phyloP scores from a whole-genome alignment of 805 yeast species.

The Tanozyma kutaoensis region DNA sequence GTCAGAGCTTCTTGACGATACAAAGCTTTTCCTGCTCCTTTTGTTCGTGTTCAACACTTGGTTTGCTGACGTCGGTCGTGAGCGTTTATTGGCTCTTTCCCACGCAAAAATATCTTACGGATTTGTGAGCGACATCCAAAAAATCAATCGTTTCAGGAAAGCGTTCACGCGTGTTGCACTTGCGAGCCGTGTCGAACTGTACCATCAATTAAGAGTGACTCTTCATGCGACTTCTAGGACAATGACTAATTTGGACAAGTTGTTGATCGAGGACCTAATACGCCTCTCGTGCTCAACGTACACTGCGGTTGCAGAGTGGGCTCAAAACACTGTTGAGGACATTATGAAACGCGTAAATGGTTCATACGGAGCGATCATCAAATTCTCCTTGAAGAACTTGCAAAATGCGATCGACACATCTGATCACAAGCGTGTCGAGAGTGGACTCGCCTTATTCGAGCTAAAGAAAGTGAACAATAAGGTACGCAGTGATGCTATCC shows the following conservation, averaged over 20 bases:
- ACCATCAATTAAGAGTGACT: slow-evolving; percentile 62
- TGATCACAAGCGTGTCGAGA: slow-evolving; percentile 45
- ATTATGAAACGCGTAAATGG: slow-evolving; percentile 61
- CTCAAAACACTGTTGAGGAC: slow-evolving; percentile 53
- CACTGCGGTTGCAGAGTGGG: slow-evolving; percentile 52
- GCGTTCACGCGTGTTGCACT: slow-evolving; percentile 68
- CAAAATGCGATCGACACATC: slow-evolving; percentile 33
- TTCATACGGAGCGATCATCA: slow-evolving; percentile 43
- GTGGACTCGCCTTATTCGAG: slow-evolving; percentile 46
- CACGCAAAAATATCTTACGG: slow-evolving; percentile 43
- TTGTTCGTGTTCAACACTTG: slow-evolving; percentile 59
- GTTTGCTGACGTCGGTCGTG: slow-evolving; percentile 72
- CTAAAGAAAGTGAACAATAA: slow-evolving; percentile 45
- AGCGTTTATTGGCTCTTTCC: slow-evolving; percentile 43
- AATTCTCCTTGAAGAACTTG: slow-evolving; percentile 34
- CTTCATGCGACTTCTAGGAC: slow-evolving; percentile 62
- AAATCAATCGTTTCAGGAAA: slow-evolving; percentile 47
- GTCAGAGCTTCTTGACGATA: slow-evolving; percentile 45
- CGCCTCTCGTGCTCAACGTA: slow-evolving; percentile 56
- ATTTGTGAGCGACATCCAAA: slow-evolving; percentile 45
- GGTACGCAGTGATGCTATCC: slow-evolving; percentile 42
- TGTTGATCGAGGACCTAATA: slow-evolving; percentile 53
- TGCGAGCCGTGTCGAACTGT: slow-evolving; percentile 62
- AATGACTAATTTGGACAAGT: slow-evolving; percentile 51
- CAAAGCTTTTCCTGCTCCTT: slow-evolving; percentile 46